Conservation (phyloP, 345 rosid genomes). For the Linum lewisii region DNA sequence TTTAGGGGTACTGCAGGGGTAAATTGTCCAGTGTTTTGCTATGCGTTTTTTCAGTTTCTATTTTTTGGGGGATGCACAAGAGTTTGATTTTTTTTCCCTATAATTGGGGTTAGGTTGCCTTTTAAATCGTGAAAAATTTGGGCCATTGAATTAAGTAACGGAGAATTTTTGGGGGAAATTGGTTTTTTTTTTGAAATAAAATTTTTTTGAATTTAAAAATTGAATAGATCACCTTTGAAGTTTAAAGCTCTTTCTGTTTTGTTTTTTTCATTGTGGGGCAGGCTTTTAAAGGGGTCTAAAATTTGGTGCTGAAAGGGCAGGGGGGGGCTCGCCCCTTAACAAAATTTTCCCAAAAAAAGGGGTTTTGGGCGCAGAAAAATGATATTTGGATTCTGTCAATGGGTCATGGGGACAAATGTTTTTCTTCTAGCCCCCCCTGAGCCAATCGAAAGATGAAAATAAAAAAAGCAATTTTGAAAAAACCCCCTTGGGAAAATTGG, state of each 20-base stretch:
- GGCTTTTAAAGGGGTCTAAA: slow-evolving; percentile 70
- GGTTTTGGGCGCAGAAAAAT: slow-evolving; percentile 34
- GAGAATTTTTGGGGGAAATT: too few relatives aligned
- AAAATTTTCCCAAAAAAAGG: slow-evolving; percentile 36
- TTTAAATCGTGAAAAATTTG: too few relatives aligned
- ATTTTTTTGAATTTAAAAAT: too few relatives aligned
- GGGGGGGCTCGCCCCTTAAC: slow-evolving; percentile 55
- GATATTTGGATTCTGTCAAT: slow-evolving; percentile 37
- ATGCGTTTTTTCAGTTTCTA: too few relatives aligned
- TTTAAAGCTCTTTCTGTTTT: neutral
- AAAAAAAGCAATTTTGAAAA: slow-evolving; percentile 27
- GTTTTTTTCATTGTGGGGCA: slow-evolving; percentile 23
- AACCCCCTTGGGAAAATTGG: slow-evolving; percentile 74
- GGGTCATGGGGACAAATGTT: slow-evolving; percentile 56
- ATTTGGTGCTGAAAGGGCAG: slow-evolving; percentile 62
- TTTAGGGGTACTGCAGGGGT: too few relatives aligned
- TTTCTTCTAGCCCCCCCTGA: slow-evolving; percentile 66
- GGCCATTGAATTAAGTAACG: too few relatives aligned
- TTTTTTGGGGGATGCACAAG: neutral
- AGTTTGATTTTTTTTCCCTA: neutral
- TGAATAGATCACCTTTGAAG: too few relatives aligned
- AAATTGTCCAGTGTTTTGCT: too few relatives aligned
- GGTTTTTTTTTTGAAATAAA: too few relatives aligned
- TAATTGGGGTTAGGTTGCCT: too few relatives aligned
- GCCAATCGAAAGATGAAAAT: slow-evolving; percentile 37